Conservation (phyloP, 2,329 filamentous ascomycete genomes). For the Cercospora citrullina region DNA sequence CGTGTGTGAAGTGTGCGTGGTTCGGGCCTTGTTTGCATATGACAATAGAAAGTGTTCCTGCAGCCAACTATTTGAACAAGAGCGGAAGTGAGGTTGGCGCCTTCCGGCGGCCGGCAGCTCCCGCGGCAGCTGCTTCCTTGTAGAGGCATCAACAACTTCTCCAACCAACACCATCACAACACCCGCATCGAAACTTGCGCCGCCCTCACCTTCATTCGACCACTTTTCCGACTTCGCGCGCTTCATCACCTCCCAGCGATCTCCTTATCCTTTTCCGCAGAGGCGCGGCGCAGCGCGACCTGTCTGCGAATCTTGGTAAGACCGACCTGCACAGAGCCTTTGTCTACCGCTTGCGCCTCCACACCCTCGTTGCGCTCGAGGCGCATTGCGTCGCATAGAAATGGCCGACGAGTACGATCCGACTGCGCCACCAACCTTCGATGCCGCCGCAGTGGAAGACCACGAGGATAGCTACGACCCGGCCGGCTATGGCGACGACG, state of each 20-base stretch:
- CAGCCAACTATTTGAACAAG: background rate
- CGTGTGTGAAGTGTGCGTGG: background rate
- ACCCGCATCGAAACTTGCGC: background rate
- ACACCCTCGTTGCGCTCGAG: background rate
- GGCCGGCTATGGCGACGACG: conserved; percentile 19
- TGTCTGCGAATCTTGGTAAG: background rate
- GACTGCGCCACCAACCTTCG: conserved; percentile 28
- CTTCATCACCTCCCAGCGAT: background rate
- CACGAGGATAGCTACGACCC: conserved; percentile 41
- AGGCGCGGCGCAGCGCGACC: background rate
- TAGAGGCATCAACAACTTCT: conserved; percentile 2
- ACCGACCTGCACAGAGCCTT: background rate
- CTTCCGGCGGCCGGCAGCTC: background rate
- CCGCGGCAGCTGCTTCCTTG: background rate
- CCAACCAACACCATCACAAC: background rate
- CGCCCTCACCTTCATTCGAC: background rate
- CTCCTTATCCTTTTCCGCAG: background rate
- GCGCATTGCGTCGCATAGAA: conserved; percentile 28
- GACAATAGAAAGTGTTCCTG: background rate
- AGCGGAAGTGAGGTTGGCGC: conserved; percentile 8
- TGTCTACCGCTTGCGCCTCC: background rate
- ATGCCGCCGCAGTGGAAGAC: conserved; percentile 29
- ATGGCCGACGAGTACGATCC: conserved; percentile 50
- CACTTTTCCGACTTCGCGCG: background rate
- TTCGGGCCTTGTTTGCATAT: background rate